Conservation (phyloP, 345 rosid species). For the Rhizophora mangle region DNA sequence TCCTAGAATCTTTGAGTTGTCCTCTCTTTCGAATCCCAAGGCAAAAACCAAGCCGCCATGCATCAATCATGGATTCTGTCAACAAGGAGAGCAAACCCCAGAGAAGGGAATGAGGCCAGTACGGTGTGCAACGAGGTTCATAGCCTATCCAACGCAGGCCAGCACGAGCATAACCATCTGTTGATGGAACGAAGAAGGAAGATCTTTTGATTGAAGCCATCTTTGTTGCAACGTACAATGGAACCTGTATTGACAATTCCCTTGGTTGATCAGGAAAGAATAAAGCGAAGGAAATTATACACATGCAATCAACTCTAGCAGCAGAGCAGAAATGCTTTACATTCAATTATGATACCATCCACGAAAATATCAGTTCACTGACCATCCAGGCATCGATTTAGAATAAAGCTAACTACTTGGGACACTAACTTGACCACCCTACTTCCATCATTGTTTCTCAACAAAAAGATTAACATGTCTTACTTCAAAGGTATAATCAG, state of each 20-base stretch:
- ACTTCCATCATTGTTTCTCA: too few relatives aligned
- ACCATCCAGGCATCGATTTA: too few relatives aligned
- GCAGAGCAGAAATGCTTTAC: too few relatives aligned
- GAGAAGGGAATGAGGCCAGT: constrained; percentile 74
- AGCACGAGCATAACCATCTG: constrained; percentile 63
- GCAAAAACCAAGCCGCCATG: constrained; percentile 44
- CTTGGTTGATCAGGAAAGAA: neutral
- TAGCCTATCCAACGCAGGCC: constrained; percentile 63
- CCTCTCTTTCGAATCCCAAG: constrained; percentile 62
- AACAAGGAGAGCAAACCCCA: constrained; percentile 48
- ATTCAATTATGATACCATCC: too few relatives aligned
- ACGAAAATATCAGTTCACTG: too few relatives aligned
- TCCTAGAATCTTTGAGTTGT: constrained; percentile 64
- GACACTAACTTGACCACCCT: too few relatives aligned
- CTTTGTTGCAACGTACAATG: constrained; percentile 78
- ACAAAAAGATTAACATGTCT: too few relatives aligned
- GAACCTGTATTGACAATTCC: constrained; percentile 46
- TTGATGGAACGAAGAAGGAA: constrained; percentile 71
- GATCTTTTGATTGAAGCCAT: constrained; percentile 72
- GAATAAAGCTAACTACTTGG: too few relatives aligned
- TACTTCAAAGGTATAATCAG: too few relatives aligned
- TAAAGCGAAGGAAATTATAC: neutral
- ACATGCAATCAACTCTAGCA: neutral
- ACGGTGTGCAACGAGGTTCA: constrained; percentile 71
- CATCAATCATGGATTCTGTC: constrained; percentile 51